Evolutionary conservation across 2,329 filamentous ascomycete species (phyloP), one percentile per base, ranked within the genome.

Genomic region (Fusarium sp.): DNA sequence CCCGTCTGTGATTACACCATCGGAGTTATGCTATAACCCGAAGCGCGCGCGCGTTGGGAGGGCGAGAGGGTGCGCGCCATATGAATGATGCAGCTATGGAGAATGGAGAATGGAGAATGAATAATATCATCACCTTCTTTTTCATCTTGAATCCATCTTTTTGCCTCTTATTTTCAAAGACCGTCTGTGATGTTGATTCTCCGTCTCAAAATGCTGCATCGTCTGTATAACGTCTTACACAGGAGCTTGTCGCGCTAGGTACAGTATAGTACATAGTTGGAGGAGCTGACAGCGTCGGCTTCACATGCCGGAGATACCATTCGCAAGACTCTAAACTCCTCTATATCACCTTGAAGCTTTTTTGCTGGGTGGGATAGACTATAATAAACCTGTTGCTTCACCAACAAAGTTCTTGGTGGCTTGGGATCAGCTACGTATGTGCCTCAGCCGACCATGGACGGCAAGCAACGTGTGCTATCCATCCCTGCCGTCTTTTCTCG

Each of bases 211-310:
- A 29, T 10, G 27, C n/a, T n/a, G n/a, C n/a, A n/a, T n/a, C n/a
- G n/a, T n/a, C 21, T 21, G 14, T 13, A 57, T 48, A 53, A 38
- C 43, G 45, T 57, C 58, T 61, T 38, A 61, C 57, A 52, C 51
- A 37, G 44, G 37, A 36, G 6, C n/a, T 7, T 17, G 49, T 17
- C 21, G 50, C 31, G 19, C 57, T 61, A 19, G 19, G 19, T n/a
- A n/a, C n/a, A n/a, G n/a, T n/a, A n/a, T n/a, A n/a, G n/a, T n/a
- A n/a, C n/a, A n/a, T n/a, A n/a, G n/a, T n/a, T n/a, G n/a, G n/a
- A 33, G 31, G 11, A n/a, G 2, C 31, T 6, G 5, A n/a, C 31
- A n/a, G 7, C 11, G 11, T 6, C 31, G 13, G 13, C 14, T 13
- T 33, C 31, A 32, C 31, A 6, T 32, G 2, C 4, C 5, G 13